Conservation (phyloP, 2,329 filamentous ascomycete species). For the Neoascochyta sp. region DNA sequence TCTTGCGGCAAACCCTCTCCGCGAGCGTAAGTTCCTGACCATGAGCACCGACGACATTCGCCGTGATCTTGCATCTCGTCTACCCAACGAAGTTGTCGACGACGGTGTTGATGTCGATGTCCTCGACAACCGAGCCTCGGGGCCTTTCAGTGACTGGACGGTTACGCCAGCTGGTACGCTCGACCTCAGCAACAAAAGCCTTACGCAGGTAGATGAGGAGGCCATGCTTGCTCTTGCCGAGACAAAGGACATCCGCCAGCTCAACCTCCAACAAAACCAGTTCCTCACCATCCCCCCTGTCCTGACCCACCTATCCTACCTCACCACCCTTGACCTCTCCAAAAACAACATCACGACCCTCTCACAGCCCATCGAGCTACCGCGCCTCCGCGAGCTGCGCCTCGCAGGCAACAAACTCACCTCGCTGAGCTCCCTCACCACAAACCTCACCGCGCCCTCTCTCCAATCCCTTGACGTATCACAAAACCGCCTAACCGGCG, state of each 20-base stretch:
- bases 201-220: conserved; percentile 39
- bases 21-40: conserved; percentile 79
- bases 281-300: conserved; percentile 66
- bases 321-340: conserved; percentile 70
- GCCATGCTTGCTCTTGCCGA: conserved; percentile 43
- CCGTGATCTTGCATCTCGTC: conserved; percentile 62
- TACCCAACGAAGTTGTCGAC: conserved; percentile 50
- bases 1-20: conserved; percentile 82
- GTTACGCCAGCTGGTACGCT: conserved; percentile 38
- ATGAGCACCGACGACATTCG: conserved; percentile 81
- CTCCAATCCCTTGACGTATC: conserved; percentile 77
- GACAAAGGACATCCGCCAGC: conserved; percentile 48
- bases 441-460: conserved; percentile 66
- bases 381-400: conserved; percentile 72
- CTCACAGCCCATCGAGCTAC: conserved; percentile 58
- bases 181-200: conserved; percentile 42
- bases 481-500: conserved; percentile 69
- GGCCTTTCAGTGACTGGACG: conserved; percentile 21
- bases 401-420: conserved; percentile 67
- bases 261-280: conserved; percentile 74
- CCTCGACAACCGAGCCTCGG: background rate
- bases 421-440: conserved; percentile 62
- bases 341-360: conserved; percentile 66
- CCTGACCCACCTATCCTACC: conserved; percentile 64
- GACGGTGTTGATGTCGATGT: conserved; percentile 1